Base-by-base conservation (phyloP, 805 yeast genomes). In the Candida jianshihensis region DNA sequence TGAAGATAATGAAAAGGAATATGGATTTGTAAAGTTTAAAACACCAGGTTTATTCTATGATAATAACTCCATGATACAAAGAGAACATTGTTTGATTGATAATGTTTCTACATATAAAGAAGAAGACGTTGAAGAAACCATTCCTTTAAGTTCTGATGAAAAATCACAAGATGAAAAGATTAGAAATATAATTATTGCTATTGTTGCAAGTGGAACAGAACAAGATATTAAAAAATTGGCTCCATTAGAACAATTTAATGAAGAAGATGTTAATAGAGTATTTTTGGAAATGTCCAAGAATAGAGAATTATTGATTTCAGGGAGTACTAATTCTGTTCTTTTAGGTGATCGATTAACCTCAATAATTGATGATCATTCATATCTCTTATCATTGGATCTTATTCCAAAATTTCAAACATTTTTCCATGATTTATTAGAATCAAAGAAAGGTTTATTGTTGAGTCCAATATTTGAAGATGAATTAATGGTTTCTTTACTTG, bases 61-160 rank as follows among this genome's bases (percentile, higher is more conserved):
- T 30, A 73, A 70, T 34, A 66, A 72, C 20, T 80, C 95, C 1
- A 76, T 84, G 81, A 62, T 81, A 36, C 87, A 81, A 47, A 73
- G 82, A 36, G 89, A 84, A 46, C 71, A 71, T 10, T 59, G 66
- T 19, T 56, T 79, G 33, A 57, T 74, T 1, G 63, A 62, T 26
- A 58, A 63, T 2, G 58, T 71, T 1, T 81, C 74, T 49, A 59
- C 68, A 19, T 60, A 53, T 33, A n/a, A n/a, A n/a, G 53, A 65
- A 8, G 45, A 49, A 12, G 42, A 48, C 4, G 40, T 43, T 14
- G 48, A 38, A 6, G 40, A 40, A 18, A 33, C 11, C 4, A n/a
- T 14, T 6, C n/a, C 12, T 15, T 47, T 17, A 21, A 41, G 18
- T 19, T 49, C 43, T 40, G 24, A 39, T 37, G 35, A 49, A 18